phyloP scores from a whole-genome alignment of 768 basidiomycete genomes.

The Psilocybe tampanensis region DNA sequence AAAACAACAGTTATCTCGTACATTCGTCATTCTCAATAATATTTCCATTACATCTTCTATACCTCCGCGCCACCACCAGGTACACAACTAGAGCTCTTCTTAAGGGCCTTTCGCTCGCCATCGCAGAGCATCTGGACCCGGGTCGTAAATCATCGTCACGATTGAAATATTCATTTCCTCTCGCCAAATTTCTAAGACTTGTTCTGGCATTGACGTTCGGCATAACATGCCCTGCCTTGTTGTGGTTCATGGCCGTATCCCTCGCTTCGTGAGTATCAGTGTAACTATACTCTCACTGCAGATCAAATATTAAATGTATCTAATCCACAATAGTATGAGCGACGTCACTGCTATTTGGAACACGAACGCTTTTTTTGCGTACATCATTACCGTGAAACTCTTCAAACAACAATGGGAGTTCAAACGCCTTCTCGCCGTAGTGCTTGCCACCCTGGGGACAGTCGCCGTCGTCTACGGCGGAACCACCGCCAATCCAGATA shows the following conservation, averaged over 20 bases:
- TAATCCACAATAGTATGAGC: slow-evolving; percentile 54
- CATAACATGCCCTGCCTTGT: slow-evolving; percentile 62
- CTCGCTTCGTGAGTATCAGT: slow-evolving; percentile 64
- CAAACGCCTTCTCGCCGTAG: slow-evolving; percentile 68
- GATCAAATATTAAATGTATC: no score
- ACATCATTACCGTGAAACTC: slow-evolving; percentile 78
- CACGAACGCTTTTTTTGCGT: slow-evolving; percentile 90
- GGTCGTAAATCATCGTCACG: slow-evolving; percentile 19
- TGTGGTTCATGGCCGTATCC: slow-evolving; percentile 78
- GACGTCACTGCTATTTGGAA: slow-evolving; percentile 91
- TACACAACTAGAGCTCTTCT: slow-evolving; percentile 52
- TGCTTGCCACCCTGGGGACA: slow-evolving; percentile 81
- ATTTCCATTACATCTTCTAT: slow-evolving; percentile 80
- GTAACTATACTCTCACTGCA: no score
- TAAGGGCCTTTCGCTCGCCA: slow-evolving; percentile 50
- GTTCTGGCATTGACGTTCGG: slow-evolving; percentile 51
- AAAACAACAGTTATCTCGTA: slow-evolving; percentile 69
- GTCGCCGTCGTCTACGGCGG: slow-evolving; percentile 84
- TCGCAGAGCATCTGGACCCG: slow-evolving; percentile 48
- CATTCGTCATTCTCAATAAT: slow-evolving; percentile 80
- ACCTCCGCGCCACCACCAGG: slow-evolving; percentile 54
- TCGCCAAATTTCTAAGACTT: slow-evolving; percentile 37
- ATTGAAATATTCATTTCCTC: slow-evolving; percentile 38
- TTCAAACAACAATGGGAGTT: slow-evolving; percentile 65
- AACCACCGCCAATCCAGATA: slow-evolving; percentile 30